These are phyloP conservation scores for Malus fusca DNA, from an alignment of 306 rosid species.

Conservation along the genomic window DNA sequence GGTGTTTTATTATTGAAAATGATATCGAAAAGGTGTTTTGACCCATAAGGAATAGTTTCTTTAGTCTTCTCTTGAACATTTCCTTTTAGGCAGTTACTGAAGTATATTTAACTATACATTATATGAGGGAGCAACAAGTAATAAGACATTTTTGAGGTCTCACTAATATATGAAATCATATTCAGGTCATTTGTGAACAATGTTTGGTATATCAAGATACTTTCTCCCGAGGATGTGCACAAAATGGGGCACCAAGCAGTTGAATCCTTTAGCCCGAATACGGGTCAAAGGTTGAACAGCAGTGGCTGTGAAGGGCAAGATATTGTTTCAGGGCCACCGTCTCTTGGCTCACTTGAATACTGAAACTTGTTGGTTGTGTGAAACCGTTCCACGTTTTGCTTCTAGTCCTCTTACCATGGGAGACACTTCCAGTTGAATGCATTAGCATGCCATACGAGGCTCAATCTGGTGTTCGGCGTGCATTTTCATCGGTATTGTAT, in stretches of 20 bases:
- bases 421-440: background rate
- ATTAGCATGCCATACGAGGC: background rate
- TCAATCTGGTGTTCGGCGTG: background rate
- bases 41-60: background rate
- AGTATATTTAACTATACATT: background rate
- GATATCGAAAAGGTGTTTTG: background rate
- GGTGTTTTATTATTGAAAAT: background rate
- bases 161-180: conserved; percentile 5
- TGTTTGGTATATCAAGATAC: conserved; percentile 82
- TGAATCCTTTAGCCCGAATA: conserved; percentile 50
- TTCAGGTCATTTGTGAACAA: conserved; percentile 76
- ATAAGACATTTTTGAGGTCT: background rate
- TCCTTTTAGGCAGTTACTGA: background rate
- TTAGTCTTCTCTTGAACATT: background rate
- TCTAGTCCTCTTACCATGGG: background rate
- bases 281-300: conserved; percentile 47
- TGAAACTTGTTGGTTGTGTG: conserved; percentile 15
- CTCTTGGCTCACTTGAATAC: conserved; percentile 54
- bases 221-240: conserved; percentile 76
- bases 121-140: background rate
- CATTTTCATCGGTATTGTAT: background rate
- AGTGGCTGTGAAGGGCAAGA: conserved; percentile 39
- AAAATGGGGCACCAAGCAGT: conserved; percentile 66
- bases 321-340: conserved; percentile 48
- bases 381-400: background rate